Evolutionary conservation across 768 basidiomycete genomes (phyloP).

Genomic region (Pholiota molesta): DNA sequence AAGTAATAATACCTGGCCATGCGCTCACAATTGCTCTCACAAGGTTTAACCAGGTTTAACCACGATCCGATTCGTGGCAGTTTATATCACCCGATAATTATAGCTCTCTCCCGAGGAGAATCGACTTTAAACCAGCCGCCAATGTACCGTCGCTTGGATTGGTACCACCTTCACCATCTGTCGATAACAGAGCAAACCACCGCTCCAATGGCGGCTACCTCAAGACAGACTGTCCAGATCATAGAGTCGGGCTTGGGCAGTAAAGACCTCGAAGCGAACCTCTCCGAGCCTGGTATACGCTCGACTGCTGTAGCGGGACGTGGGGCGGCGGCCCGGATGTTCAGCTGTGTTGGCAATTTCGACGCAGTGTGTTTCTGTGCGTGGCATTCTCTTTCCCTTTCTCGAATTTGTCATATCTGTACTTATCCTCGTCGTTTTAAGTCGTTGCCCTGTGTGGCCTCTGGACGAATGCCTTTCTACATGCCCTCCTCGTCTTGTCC

Average conservation of each 20-base stretch:
- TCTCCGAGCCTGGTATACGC: not conserved
- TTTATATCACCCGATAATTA: not conserved
- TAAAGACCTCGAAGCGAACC: not conserved
- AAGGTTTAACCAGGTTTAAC: not conserved
- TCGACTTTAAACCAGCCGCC: not conserved
- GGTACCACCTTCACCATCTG: not conserved
- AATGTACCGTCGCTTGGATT: not conserved
- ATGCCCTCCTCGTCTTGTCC: not conserved
- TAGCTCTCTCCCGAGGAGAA: not conserved
- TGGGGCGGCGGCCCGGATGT: not conserved
- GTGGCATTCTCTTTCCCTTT: not conserved
- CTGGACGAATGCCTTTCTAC: slow-evolving; percentile 3
- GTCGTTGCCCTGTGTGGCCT: slow-evolving; percentile 7
- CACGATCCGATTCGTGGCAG: not conserved
- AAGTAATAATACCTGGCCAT: not conserved
- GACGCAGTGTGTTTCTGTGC: slow-evolving; percentile 2
- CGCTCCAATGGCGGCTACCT: not conserved
- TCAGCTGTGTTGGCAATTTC: not conserved
- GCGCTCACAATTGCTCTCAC: not conserved
- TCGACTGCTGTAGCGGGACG: not conserved
- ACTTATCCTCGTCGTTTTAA: not conserved
- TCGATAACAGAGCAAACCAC: not conserved
- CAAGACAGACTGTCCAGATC: not conserved
- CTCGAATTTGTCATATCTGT: not conserved
- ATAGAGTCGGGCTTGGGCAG: not conserved